These are phyloP conservation scores for Auricularia heimuer DNA, from an alignment of 768 basidiomycete species.

Conservation along the genomic window DNA sequence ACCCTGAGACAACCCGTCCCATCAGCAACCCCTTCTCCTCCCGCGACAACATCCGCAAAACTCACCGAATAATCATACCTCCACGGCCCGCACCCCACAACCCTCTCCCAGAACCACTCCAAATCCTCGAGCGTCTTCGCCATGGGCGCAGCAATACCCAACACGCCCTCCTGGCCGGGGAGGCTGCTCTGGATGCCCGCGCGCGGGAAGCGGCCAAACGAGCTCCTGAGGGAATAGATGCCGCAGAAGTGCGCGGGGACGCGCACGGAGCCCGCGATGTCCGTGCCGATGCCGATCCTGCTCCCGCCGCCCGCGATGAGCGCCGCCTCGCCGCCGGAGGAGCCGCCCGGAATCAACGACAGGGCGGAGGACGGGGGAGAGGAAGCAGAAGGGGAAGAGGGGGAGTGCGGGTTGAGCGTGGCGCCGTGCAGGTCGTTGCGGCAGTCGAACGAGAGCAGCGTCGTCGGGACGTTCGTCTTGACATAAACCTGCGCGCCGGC, in stretches of 20 bases:
- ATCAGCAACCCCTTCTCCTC: too few species aligned
- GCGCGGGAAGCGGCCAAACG: constrained; percentile 45
- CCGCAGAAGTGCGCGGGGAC: constrained; percentile 60
- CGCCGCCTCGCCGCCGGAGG: constrained; percentile 58
- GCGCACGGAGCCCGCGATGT: constrained; percentile 60
- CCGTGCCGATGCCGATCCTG: constrained; percentile 55
- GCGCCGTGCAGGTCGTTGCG: constrained; percentile 48
- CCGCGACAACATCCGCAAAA: not conserved
- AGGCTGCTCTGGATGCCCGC: constrained; percentile 38
- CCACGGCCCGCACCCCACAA: constrained; percentile 55
- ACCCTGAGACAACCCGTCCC: constrained; percentile 15
- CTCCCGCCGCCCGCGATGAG: constrained; percentile 52
- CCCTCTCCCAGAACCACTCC: constrained; percentile 53
- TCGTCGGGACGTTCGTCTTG: constrained; percentile 57
- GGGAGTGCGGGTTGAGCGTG: constrained; percentile 52
- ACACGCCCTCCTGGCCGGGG: constrained; percentile 49
- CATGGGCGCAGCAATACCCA: constrained; percentile 48
- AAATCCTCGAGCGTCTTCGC: constrained; percentile 52
- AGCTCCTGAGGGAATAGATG: constrained; percentile 49
- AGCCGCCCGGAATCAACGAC: constrained; percentile 36
- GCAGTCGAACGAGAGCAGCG: constrained; percentile 50
- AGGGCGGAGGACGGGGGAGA: too few species aligned
- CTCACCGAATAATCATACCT: constrained; percentile 46
- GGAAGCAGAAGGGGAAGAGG: constrained; percentile 21
- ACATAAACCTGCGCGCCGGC: constrained; percentile 44